phyloP scores from a whole-genome alignment of 2,329 filamentous ascomycete genomes.

The Seiridium cupressi region DNA sequence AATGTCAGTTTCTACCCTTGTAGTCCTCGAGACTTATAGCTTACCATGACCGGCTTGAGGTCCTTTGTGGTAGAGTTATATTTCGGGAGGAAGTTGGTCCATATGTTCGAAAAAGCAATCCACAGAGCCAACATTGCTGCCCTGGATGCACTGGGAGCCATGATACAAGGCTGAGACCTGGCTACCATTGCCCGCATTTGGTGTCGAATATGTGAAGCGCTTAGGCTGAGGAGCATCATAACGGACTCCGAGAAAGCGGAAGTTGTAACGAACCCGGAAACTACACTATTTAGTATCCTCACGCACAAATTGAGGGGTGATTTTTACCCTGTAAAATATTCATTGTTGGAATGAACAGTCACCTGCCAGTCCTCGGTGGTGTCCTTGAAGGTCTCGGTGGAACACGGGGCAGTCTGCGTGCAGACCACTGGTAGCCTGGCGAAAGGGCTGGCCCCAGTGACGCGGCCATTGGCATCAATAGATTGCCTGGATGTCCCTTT shows the following conservation, averaged over 20 bases:
- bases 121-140: slow-evolving; percentile 32
- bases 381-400: slow-evolving; percentile 29
- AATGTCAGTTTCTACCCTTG: not conserved
- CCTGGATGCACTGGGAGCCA: slow-evolving; percentile 38
- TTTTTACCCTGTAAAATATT: slow-evolving; percentile 32
- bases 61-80: slow-evolving; percentile 17
- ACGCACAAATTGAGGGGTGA: not conserved
- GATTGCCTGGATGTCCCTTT: slow-evolving; percentile 17
- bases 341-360: slow-evolving; percentile 34
- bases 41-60: slow-evolving; percentile 33
- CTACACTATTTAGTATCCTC: slow-evolving; percentile 8
- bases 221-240: slow-evolving; percentile 39
- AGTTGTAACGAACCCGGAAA: slow-evolving; percentile 28
- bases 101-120: slow-evolving; percentile 48
- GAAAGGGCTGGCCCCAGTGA: slow-evolving; percentile 14
- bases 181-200: slow-evolving; percentile 32
- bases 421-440: slow-evolving; percentile 35
- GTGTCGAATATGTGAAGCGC: slow-evolving; percentile 42
- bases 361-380: slow-evolving; percentile 33
- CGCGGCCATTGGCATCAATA: slow-evolving; percentile 24
- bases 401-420: slow-evolving; percentile 41
- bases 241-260: slow-evolving; percentile 49
- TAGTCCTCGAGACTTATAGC: not conserved
- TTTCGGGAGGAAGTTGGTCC: slow-evolving; percentile 37
- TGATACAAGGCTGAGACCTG: slow-evolving; percentile 32